These are phyloP conservation scores for Cladobotryum mycophilum DNA, from an alignment of 2,329 filamentous ascomycete genomes.

Conservation along the genomic window DNA sequence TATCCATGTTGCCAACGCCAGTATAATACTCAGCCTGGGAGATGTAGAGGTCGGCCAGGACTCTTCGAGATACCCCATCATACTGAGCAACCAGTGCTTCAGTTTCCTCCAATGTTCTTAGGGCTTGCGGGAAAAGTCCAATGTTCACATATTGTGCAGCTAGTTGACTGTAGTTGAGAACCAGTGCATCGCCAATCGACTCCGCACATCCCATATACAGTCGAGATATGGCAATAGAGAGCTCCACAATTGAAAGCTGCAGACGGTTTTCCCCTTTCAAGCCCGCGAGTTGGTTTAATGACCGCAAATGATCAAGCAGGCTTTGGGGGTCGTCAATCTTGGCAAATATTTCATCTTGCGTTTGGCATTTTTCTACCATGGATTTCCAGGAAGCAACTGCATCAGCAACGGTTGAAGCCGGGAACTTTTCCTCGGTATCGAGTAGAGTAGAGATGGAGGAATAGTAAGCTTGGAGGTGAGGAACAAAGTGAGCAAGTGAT, in stretches of 20 bases:
- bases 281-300: slow-evolving; percentile 45
- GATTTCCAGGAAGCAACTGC: slow-evolving; percentile 40
- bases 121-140: slow-evolving; percentile 46
- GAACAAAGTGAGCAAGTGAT: slow-evolving; percentile 37
- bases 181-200: slow-evolving; percentile 32
- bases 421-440: slow-evolving; percentile 27
- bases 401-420: slow-evolving; percentile 25
- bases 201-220: slow-evolving; percentile 23
- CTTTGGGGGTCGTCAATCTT: slow-evolving; percentile 44
- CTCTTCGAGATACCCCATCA: slow-evolving; percentile 32
- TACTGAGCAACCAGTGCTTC: slow-evolving; percentile 39
- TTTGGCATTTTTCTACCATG: slow-evolving; percentile 33
- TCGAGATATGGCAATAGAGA: slow-evolving; percentile 37
- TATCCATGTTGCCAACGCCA: slow-evolving; percentile 57
- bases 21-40: slow-evolving; percentile 70
- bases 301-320: slow-evolving; percentile 44
- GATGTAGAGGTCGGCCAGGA: slow-evolving; percentile 54
- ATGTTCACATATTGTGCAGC: slow-evolving; percentile 48
- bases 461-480: slow-evolving; percentile 43
- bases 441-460: slow-evolving; percentile 39
- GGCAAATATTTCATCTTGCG: slow-evolving; percentile 35
- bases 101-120: slow-evolving; percentile 50
- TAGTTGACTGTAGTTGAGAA: slow-evolving; percentile 42
- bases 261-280: slow-evolving; percentile 44
- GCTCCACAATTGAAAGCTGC: slow-evolving; percentile 40